Percentiles rank a stretch among this genome's conserved stretches.
Evolutionary conservation across 148 eudicot species (phyloP).

Genomic region (Heliamphora exappendiculata): DNA sequence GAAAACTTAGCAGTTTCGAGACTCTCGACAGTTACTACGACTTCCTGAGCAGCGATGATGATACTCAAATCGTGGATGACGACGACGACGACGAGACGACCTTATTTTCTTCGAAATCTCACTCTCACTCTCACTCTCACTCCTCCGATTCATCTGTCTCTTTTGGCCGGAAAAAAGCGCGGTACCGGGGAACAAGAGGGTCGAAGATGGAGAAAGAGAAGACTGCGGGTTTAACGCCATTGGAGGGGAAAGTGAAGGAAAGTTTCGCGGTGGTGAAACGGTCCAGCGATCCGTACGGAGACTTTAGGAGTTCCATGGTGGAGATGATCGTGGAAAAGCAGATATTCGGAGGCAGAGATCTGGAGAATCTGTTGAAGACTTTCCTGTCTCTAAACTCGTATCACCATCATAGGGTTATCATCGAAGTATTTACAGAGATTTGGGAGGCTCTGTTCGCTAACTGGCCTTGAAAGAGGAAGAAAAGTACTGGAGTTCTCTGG

Average conservation of each 20-base stretch:
- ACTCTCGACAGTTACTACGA: conserved; percentile 26
- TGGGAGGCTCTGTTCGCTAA: conserved; percentile 60
- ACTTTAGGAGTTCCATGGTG: conserved; percentile 56
- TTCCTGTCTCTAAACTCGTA: conserved; percentile 51
- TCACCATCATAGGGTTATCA: conserved; percentile 56
- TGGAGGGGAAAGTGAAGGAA: conserved; percentile 39
- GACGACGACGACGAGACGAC: conserved; percentile 31
- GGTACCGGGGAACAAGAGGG: conserved; percentile 15
- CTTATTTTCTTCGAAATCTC: conserved; percentile 42
- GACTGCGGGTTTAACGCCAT: conserved; percentile 15
- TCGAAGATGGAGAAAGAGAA: conserved; percentile 1
- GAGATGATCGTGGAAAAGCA: conserved; percentile 60
- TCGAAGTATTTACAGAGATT: conserved; percentile 62
- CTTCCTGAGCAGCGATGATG: conserved; percentile 42
- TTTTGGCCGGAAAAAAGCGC: conserved; percentile 12
- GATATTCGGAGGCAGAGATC: conserved; percentile 42
- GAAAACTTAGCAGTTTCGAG: conserved; percentile 10
- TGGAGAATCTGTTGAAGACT: conserved; percentile 35
- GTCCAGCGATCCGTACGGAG: conserved; percentile 50
- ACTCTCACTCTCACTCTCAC: too few relatives aligned
- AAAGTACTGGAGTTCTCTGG: background rate
- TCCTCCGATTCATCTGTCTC: conserved; percentile 41
- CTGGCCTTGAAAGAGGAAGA: conserved; percentile 11
- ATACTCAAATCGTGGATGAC: conserved; percentile 22
- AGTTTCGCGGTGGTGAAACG: conserved; percentile 47